Evolutionary conservation across 805 yeast species (phyloP), one percentile per base, ranked within the genome.

Genomic region (Suhomyces vadensis): DNA sequence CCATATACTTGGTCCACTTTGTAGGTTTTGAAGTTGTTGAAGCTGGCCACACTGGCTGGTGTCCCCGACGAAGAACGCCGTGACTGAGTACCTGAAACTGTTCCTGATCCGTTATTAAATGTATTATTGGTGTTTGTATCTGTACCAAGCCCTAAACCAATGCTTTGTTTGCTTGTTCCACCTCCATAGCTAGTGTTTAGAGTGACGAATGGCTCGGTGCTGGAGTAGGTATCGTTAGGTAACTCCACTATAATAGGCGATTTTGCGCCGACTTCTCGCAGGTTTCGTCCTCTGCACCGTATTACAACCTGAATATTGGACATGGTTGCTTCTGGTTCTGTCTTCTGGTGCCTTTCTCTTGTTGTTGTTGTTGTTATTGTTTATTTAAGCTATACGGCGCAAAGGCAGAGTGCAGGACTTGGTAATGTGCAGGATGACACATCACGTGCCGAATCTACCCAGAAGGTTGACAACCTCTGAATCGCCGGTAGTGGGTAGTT

Each of bases 1-100:
- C 95, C 96, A 63, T 85, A 88, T 0, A 87, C 94, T 43, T 80
- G 82, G 61, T 89, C 96, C 40, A 89, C 84, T 6, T 77, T 70
- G 60, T 84, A 90, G 1, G 84, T 78, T 58, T 81, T 83, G 27
- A 56, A 49, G 9, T 58, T 37, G 33, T 56, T 35, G 26, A 61
- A 47, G 26, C 55, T 53, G 39, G 57, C 52, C 22, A 57, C 47
- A 20, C 60, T 40, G 39, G 55, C 44, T 26, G 25, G 39, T 13
- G 23, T 41, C 5, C 24, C 37, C 3, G 41, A 35, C 9, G 50
- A 37, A n/a, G 46, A 39, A 21, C 45, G 21, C n/a, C 44, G 37
- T 7, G 45, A 38, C 7, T 16, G 24, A 6, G 19, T 20, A 14
- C 14, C 16, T 2, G 33, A 29, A 3, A 16, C 10, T 3, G 10